Percentiles rank a stretch among this genome's conserved stretches.
Evolutionary conservation across 805 yeast genomes (phyloP).

Genomic region (Metschnikowia peoriensis): DNA sequence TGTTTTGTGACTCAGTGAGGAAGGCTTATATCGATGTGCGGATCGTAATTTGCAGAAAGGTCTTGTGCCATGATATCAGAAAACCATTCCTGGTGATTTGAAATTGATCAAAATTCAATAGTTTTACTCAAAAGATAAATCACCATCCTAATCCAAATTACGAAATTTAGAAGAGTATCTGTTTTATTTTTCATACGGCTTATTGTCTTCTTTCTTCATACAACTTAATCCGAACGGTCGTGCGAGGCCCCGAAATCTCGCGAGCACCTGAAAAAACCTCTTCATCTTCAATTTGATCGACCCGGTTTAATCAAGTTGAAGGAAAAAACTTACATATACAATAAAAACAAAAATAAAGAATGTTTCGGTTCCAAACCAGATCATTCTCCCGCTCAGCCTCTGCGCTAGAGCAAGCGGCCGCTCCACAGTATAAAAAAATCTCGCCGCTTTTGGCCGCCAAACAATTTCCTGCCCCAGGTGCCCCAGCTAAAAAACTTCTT

Average conservation of each 20-base stretch:
- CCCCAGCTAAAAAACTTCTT: slow-evolving; percentile 32
- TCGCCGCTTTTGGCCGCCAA: slow-evolving; percentile 32
- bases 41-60: too few relatives aligned
- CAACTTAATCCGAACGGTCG: background rate
- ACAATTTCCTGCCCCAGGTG: slow-evolving; percentile 33
- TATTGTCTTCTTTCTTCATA: too few relatives aligned
- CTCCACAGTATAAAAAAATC: slow-evolving; percentile 1
- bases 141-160: too few relatives aligned
- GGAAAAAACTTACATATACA: background rate
- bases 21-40: too few relatives aligned
- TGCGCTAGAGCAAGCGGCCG: slow-evolving; percentile 9
- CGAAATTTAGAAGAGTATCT: too few relatives aligned
- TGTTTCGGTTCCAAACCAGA: slow-evolving; percentile 14
- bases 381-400: slow-evolving; percentile 5
- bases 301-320: background rate
- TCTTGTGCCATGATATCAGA: too few relatives aligned
- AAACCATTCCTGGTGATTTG: too few relatives aligned
- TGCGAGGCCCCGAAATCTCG: background rate
- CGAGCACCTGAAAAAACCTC: background rate
- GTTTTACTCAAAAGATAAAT: too few relatives aligned
- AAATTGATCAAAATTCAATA: too few relatives aligned
- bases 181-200: too few relatives aligned
- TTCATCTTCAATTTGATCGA: background rate
- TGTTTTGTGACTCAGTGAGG: too few relatives aligned
- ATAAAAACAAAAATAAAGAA: slow-evolving; percentile 1